Evolutionary conservation across 805 yeast species (phyloP), one percentile per base, ranked within the genome.

Genomic region (Yarrowia porcina): DNA sequence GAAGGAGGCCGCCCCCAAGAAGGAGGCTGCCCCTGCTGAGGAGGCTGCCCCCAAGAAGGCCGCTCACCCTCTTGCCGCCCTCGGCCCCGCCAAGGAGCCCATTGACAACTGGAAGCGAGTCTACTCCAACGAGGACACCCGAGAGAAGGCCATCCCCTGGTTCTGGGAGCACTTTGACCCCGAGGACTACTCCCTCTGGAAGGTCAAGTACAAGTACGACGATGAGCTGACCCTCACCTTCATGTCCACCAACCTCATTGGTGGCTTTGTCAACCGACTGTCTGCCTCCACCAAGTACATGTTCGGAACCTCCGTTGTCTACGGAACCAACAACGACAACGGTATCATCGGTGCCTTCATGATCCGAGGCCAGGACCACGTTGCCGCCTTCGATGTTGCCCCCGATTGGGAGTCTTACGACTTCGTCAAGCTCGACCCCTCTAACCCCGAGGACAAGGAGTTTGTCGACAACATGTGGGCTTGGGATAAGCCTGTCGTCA

Each of bases 391-490:
- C 74, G 89, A 93, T 69, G 98, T 94, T 77, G 99, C 98, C 74
- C 97, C 99, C 78, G 99, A 94, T 81, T 91, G 96, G 96, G 98
- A 93, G 81, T 90, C 97, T 56, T 93, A 90, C 82, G 74, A 76
- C 65, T 90, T 83, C 88, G 79, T 84, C 75, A 86, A 89, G 82
- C 82, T 93, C 73, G 97, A 93, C 75, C 83, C 87, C 66, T 71
- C 90, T 72, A 83, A 84, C 70, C 84, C 83, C 69, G 94, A 84
- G 75, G 89, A 83, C 82, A 87, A 82, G 79, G 89, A 81, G 67
- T 89, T 90, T 74, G 77, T 94, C 72, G 82, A 89, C 79, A 89
- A 91, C 85, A 82, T 91, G 87, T 90, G 96, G 87, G 96, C 97
- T 71, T 93, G 98, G 98, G 99, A 93, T 78, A 85, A 90, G 82